Evolutionary conservation across 176 grass and related monocot species (phyloP).

Genomic region (Phyllostachys edulis): DNA sequence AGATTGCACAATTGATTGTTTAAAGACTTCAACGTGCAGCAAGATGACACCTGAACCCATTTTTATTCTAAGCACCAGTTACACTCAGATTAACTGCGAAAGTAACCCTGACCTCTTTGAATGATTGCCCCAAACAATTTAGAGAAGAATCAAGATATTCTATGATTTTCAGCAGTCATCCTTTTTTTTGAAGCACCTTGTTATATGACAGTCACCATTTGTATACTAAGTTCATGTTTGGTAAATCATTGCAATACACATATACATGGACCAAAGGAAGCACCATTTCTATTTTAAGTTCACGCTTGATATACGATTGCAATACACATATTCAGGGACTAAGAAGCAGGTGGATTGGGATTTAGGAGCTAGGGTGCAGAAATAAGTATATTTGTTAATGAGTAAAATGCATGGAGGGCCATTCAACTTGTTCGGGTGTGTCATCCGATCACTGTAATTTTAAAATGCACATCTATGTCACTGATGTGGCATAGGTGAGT

Average conservation of each 20-base stretch:
- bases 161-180: background rate
- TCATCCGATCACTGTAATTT: too few relatives aligned
- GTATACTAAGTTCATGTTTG: background rate
- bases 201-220: background rate
- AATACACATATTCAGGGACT: background rate
- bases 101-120: background rate
- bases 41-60: background rate
- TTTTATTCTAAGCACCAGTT: background rate
- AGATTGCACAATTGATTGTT: constrained; percentile 15
- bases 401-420: too few relatives aligned
- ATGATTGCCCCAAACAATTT: background rate
- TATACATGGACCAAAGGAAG: background rate
- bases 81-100: background rate
- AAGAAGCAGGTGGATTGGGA: background rate
- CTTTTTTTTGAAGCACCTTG: background rate
- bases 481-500: too few relatives aligned
- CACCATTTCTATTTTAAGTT: background rate
- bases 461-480: too few relatives aligned
- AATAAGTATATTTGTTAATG: too few relatives aligned
- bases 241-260: constrained; percentile 7
- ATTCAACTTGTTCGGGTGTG: too few relatives aligned
- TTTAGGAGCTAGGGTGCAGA: background rate
- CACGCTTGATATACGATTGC: constrained; percentile 6
- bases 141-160: background rate
- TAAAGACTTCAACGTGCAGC: background rate